Conservation (phyloP, 257 asterid species). For the Jasminum sambac region DNA sequence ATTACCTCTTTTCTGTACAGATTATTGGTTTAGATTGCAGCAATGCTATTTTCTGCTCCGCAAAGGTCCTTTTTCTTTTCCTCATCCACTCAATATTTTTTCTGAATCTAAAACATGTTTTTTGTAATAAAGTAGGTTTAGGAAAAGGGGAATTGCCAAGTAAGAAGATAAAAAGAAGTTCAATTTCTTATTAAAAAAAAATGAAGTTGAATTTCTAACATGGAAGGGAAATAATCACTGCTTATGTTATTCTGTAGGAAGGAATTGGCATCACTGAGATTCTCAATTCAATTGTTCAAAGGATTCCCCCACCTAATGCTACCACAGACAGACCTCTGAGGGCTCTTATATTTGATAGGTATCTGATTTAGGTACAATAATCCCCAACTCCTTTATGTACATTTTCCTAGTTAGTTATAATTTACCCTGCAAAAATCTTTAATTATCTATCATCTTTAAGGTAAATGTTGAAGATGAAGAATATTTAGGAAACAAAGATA, state of each 20-base stretch:
- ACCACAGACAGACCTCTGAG: slow-evolving; percentile 79
- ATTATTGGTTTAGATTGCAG: slow-evolving; percentile 93
- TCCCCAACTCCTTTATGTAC: slow-evolving; percentile 36
- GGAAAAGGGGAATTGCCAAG: neutral
- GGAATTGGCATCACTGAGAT: slow-evolving; percentile 87
- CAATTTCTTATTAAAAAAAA: no score
- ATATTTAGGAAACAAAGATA: no score
- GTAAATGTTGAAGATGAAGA: no score
- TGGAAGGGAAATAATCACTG: slow-evolving; percentile 7
- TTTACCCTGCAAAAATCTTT: no score
- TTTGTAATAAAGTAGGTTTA: slow-evolving; percentile 3
- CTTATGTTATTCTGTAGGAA: slow-evolving; percentile 59
- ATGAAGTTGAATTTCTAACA: slow-evolving; percentile 5
- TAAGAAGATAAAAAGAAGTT: slow-evolving; percentile 13
- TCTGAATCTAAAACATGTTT: neutral
- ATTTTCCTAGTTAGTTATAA: neutral
- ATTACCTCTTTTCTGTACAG: slow-evolving; percentile 44
- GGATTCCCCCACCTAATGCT: slow-evolving; percentile 83
- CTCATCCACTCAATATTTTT: slow-evolving; percentile 8
- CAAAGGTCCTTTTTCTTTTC: slow-evolving; percentile 63
- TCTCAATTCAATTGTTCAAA: slow-evolving; percentile 74
- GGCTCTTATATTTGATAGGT: slow-evolving; percentile 99
- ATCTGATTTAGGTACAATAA: slow-evolving; percentile 58
- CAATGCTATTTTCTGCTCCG: slow-evolving; percentile 87
- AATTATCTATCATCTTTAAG: no score